Conservation (phyloP, 2,329 filamentous ascomycete species). For the Diplodia scrobiculata region DNA sequence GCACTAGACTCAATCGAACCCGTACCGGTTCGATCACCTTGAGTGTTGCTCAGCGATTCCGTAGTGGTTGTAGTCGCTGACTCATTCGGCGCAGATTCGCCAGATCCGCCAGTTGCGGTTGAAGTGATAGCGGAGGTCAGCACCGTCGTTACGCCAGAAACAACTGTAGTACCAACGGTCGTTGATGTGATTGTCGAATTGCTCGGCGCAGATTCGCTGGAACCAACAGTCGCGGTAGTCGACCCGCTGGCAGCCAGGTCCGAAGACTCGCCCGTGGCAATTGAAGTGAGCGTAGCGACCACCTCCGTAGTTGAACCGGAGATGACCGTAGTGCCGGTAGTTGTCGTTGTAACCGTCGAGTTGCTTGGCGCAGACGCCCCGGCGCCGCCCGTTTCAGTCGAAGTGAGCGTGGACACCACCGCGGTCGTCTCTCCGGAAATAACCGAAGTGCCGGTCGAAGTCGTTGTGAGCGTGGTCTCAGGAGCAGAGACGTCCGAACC, state of each 20-base stretch:
- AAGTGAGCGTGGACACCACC: slow-evolving; percentile 7
- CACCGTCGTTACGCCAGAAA: background rate
- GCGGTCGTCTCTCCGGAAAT: background rate
- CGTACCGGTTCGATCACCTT: too few species aligned
- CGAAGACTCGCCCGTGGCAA: background rate
- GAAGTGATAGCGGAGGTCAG: background rate
- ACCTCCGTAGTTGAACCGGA: background rate
- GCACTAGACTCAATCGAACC: background rate
- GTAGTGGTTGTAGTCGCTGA: too few species aligned
- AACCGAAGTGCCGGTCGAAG: background rate
- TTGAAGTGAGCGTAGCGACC: background rate
- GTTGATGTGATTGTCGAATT: slow-evolving; percentile 17
- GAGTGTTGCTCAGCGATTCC: too few species aligned
- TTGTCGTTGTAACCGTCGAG: slow-evolving; percentile 15
- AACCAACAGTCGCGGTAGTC: background rate
- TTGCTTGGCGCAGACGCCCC: background rate
- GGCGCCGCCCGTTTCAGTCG: background rate
- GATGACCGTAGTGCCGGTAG: background rate
- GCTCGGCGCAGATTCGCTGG: background rate
- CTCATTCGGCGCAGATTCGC: background rate
- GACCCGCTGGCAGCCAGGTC: background rate
- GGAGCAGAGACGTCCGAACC: slow-evolving; percentile 28
- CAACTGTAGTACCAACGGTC: background rate
- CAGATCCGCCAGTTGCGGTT: background rate
- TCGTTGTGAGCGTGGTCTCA: background rate